These are phyloP conservation scores for Theileria annulata DNA, from an alignment of 169 alveolate species.

Conservation along the genomic window DNA sequence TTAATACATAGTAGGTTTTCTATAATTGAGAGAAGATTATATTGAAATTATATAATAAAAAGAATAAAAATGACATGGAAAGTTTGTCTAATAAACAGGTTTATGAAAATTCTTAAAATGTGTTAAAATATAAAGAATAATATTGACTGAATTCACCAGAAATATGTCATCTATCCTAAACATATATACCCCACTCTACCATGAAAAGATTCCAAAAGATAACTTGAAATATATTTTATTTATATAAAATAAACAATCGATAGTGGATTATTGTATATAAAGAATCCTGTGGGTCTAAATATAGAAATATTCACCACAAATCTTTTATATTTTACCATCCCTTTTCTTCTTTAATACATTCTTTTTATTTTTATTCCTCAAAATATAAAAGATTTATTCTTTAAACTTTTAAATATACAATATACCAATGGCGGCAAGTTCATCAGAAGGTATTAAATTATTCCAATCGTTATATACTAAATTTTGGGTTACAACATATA, in stretches of 20 bases:
- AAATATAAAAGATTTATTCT: not conserved
- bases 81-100: not conserved
- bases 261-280: not conserved
- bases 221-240: conserved; percentile 1
- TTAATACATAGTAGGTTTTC: not conserved
- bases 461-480: not conserved
- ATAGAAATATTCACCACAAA: conserved; percentile 1
- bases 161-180: not conserved
- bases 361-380: not conserved
- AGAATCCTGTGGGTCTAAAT: not conserved
- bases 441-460: not conserved
- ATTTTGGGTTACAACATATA: not conserved
- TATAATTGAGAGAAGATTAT: not conserved
- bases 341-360: not conserved
- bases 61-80: not conserved
- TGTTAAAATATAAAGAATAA: not conserved
- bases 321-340: not conserved
- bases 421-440: not conserved
- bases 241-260: not conserved
- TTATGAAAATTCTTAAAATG: not conserved
- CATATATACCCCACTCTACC: conserved; percentile 13
- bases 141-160: not conserved
- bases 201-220: conserved; percentile 2
- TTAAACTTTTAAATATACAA: not conserved
- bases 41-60: no score